These are phyloP conservation scores for Fusarium nematophilum DNA, from an alignment of 2,329 filamentous ascomycete species.

Conservation along the genomic window DNA sequence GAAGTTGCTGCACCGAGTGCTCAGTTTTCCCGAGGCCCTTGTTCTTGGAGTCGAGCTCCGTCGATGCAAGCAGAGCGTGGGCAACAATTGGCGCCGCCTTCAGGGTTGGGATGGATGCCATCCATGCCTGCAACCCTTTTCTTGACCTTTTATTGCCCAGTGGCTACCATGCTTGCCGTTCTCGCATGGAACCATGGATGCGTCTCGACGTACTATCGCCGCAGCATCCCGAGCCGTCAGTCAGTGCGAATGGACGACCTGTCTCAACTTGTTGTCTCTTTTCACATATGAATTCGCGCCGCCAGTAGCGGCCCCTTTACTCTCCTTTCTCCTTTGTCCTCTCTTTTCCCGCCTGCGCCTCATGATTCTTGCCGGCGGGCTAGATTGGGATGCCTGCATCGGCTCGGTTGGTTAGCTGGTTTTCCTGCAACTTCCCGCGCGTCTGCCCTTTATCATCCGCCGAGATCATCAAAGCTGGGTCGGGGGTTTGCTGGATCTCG, in stretches of 20 bases:
- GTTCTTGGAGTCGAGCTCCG: too few species aligned
- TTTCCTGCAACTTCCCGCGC: slow-evolving; percentile 32
- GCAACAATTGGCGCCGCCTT: too few species aligned
- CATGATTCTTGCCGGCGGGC: neutral
- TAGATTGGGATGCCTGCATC: slow-evolving; percentile 31
- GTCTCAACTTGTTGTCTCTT: neutral
- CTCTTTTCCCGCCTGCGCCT: slow-evolving; percentile 25
- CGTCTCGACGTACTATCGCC: too few species aligned
- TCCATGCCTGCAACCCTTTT: too few species aligned
- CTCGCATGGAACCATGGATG: too few species aligned
- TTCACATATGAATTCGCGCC: neutral
- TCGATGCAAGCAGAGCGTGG: too few species aligned
- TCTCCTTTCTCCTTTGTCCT: slow-evolving; percentile 9
- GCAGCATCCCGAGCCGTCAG: too few species aligned
- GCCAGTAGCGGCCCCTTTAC: neutral
- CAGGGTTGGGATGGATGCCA: too few species aligned
- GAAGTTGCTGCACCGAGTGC: too few species aligned
- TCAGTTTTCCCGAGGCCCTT: too few species aligned
- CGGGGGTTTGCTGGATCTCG: neutral
- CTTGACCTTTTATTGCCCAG: too few species aligned
- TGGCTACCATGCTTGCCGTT: too few species aligned
- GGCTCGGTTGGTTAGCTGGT: slow-evolving; percentile 11
- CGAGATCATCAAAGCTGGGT: neutral
- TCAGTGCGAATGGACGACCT: neutral
- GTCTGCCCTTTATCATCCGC: slow-evolving; percentile 7